These are phyloP conservation scores for Melastoma malabathricum DNA, from an alignment of 345 rosid species.

Conservation along the genomic window DNA sequence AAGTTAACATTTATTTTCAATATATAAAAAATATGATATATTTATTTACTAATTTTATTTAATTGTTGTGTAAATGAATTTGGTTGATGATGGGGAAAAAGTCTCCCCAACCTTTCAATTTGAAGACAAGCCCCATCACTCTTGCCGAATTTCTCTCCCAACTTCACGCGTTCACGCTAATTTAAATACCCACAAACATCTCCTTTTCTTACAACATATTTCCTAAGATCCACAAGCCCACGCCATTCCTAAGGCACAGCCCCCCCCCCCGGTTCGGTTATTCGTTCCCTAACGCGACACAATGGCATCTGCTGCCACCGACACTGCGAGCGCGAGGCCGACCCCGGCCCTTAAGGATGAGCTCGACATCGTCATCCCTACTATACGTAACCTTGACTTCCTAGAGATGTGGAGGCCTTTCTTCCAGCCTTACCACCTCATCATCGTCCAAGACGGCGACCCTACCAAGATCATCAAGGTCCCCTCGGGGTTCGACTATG, in stretches of 20 bases:
- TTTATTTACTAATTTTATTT: no score
- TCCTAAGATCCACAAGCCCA: no score
- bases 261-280: background rate
- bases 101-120: no score
- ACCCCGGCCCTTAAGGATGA: constrained; percentile 54
- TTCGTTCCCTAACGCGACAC: background rate
- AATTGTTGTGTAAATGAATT: no score
- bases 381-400: constrained; percentile 84
- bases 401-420: constrained; percentile 99
- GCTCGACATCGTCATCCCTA: constrained; percentile 90
- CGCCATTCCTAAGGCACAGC: background rate
- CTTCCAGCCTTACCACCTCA: constrained; percentile 81
- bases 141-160: no score
- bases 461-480: constrained; percentile 71
- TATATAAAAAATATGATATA: no score
- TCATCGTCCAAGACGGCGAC: constrained; percentile 95
- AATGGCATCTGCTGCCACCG: constrained; percentile 44
- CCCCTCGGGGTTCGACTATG: constrained; percentile 86
- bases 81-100: no score
- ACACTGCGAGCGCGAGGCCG: constrained; percentile 23
- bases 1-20: no score
- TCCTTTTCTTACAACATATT: no score
- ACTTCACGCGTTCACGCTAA: no score
- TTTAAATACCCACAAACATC: no score
- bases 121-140: no score